These are phyloP conservation scores for Chamaenerion angustifolium DNA, from an alignment of 345 rosid genomes.

Conservation along the genomic window DNA sequence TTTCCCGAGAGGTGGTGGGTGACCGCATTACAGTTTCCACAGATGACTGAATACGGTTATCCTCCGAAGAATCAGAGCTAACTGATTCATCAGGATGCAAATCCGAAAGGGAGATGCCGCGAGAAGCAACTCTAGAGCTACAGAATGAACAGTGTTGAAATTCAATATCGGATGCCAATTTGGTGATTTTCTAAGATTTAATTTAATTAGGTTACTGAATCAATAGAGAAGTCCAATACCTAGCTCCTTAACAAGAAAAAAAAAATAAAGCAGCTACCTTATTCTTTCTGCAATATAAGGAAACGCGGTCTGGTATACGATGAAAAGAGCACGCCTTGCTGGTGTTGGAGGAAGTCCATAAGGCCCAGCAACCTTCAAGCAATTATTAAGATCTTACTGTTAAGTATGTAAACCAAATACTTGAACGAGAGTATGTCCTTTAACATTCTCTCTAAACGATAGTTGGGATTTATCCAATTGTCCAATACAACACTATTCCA, in stretches of 20 bases:
- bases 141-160: constrained; percentile 1
- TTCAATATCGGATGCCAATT: too few relatives aligned
- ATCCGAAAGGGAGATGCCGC: constrained; percentile 51
- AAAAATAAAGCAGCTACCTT: constrained; percentile 27
- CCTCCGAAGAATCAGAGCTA: constrained; percentile 14
- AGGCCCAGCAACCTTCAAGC: constrained; percentile 56
- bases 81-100: constrained; percentile 33
- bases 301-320: constrained; percentile 62
- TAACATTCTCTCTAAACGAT: too few relatives aligned
- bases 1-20: constrained; percentile 23
- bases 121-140: constrained; percentile 70
- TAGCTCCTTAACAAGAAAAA: neutral
- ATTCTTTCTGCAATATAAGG: constrained; percentile 85
- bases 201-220: too few relatives aligned
- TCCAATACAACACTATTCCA: neutral
- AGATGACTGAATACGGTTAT: constrained; percentile 20
- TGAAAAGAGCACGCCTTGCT: constrained; percentile 81
- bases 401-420: too few relatives aligned
- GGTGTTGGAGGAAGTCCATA: constrained; percentile 87
- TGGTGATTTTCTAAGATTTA: too few relatives aligned
- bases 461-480: too few relatives aligned
- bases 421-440: too few relatives aligned
- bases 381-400: neutral
- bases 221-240: too few relatives aligned
- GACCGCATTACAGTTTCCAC: constrained; percentile 21